These are phyloP conservation scores for Abrus pulchellus DNA, from an alignment of 306 rosid species.

Conservation along the genomic window DNA sequence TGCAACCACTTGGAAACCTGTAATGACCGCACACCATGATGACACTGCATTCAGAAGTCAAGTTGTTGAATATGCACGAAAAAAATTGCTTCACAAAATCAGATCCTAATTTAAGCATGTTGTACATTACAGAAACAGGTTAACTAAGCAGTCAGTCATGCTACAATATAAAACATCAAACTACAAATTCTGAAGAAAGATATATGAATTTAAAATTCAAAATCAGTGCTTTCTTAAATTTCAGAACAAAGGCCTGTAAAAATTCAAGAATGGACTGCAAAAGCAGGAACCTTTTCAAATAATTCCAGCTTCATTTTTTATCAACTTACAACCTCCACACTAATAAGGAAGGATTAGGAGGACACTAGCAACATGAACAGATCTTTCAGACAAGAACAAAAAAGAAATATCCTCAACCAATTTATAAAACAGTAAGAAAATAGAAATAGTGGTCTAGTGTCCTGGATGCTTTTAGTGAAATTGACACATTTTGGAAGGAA, in stretches of 20 bases:
- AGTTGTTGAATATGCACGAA: slow-evolving; percentile 25
- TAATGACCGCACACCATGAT: slow-evolving; percentile 89
- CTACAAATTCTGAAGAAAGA: not conserved
- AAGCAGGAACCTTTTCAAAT: slow-evolving; percentile 28
- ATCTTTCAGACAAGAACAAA: slow-evolving; percentile 38
- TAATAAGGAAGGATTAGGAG: not conserved
- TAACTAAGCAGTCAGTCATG: slow-evolving; percentile 13
- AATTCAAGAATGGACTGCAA: not conserved
- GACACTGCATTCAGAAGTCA: slow-evolving; percentile 78
- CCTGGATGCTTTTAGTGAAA: not conserved
- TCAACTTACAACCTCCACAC: slow-evolving; percentile 34
- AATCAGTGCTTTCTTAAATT: slow-evolving; percentile 4
- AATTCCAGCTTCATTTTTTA: not conserved
- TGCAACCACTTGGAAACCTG: slow-evolving; percentile 92
- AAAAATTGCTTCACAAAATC: slow-evolving; percentile 1
- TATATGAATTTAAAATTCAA: not conserved
- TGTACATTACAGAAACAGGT: slow-evolving; percentile 9
- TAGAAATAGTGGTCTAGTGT: slow-evolving; percentile 10
- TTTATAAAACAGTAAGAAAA: slow-evolving; percentile 2
- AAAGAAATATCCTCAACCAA: not conserved
- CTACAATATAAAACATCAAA: not conserved
- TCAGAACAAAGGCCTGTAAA: slow-evolving; percentile 28
- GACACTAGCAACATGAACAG: slow-evolving; percentile 12
- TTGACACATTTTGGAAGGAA: slow-evolving; percentile 11
- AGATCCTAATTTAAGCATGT: not conserved